A percentile compares a stretch with the other conserved stretches of the same genome.
These are phyloP conservation scores for Cyanodermella asteris DNA, from an alignment of 2,329 filamentous ascomycete genomes.

Conservation along the genomic window DNA sequence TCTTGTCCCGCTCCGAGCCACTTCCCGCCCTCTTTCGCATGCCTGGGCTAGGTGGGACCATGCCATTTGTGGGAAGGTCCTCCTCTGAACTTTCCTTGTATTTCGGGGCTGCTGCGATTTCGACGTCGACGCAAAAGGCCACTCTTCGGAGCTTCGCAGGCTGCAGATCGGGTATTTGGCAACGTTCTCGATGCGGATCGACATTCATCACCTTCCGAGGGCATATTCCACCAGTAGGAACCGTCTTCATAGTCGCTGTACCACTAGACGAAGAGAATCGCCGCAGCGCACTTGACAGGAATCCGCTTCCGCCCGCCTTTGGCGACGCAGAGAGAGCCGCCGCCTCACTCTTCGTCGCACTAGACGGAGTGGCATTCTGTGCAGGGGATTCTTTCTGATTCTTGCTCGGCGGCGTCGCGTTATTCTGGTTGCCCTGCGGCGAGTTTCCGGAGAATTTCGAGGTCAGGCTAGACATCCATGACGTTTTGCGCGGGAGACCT, in stretches of 20 bases:
- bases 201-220: constrained; percentile 69
- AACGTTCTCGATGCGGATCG: constrained; percentile 57
- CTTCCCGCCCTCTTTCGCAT: constrained; percentile 8
- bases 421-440: too few species aligned
- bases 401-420: too few species aligned
- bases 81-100: constrained; percentile 41
- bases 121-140: constrained; percentile 90
- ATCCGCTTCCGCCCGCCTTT: constrained; percentile 43
- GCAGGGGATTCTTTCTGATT: constrained; percentile 17
- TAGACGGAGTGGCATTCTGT: constrained; percentile 48
- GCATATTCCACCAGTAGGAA: constrained; percentile 46
- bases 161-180: constrained; percentile 56
- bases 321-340: constrained; percentile 61
- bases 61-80: too few species aligned
- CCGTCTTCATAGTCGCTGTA: constrained; percentile 25
- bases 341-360: too few species aligned
- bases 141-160: constrained; percentile 66
- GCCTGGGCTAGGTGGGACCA: constrained; percentile 6
- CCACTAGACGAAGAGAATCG: constrained; percentile 50
- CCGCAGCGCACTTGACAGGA: constrained; percentile 61
- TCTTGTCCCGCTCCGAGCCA: constrained; percentile 10
- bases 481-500: constrained; percentile 46
- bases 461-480: constrained; percentile 85
- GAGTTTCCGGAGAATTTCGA: constrained; percentile 60
- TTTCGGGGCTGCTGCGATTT: constrained; percentile 72